These are phyloP conservation scores for Tylopilus sp. DNA, from an alignment of 768 basidiomycete genomes.

Conservation along the genomic window DNA sequence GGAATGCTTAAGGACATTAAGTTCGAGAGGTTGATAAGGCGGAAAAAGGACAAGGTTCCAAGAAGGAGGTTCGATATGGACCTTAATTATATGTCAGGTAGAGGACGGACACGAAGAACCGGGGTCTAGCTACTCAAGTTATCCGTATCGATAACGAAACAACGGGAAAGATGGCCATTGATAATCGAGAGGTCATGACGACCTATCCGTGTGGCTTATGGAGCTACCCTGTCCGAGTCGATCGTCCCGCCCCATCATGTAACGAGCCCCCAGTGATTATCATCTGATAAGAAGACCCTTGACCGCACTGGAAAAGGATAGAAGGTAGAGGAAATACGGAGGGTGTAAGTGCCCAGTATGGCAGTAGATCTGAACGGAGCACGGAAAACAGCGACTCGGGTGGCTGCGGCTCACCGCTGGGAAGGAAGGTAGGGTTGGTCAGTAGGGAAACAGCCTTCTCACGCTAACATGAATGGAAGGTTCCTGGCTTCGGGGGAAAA, in stretches of 20 bases:
- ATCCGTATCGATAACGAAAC: background rate
- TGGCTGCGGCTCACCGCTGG: slow-evolving; percentile 4
- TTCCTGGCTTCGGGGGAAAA: background rate
- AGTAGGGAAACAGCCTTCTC: slow-evolving; percentile 6
- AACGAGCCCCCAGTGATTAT: slow-evolving; percentile 9
- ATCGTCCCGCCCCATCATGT: background rate
- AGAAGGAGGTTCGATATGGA: background rate
- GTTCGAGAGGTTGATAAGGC: background rate
- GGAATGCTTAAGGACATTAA: background rate
- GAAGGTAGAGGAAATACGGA: background rate
- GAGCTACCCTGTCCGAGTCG: no score
- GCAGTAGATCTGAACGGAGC: slow-evolving; percentile 1
- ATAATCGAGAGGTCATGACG: background rate
- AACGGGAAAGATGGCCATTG: slow-evolving; percentile 3
- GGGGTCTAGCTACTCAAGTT: background rate
- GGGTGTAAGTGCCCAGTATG: background rate
- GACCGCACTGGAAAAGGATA: background rate
- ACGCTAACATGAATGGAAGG: slow-evolving; percentile 6
- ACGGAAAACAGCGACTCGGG: background rate
- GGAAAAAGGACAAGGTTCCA: slow-evolving; percentile 7
- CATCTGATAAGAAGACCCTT: slow-evolving; percentile 12
- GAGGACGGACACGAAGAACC: background rate
- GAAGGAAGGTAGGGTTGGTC: slow-evolving; percentile 9
- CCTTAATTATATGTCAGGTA: background rate
- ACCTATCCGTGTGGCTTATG: background rate